These are phyloP conservation scores for Syzygium jambos DNA, from an alignment of 345 rosid genomes.

Conservation along the genomic window DNA sequence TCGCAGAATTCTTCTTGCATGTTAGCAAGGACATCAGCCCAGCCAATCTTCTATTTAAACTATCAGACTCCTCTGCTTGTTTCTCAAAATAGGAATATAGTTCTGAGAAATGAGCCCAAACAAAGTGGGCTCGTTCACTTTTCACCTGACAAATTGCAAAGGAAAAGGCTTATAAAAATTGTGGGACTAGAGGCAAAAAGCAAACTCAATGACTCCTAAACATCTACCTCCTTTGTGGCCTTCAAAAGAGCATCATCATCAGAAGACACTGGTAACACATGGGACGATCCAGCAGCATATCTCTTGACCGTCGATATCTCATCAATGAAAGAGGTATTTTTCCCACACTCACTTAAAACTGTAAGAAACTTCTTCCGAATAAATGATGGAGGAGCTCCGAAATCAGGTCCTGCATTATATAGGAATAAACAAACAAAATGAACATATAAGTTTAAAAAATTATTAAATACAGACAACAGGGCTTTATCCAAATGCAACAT, in stretches of 20 bases:
- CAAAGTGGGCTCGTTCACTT: slow-evolving; percentile 55
- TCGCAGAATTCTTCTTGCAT: slow-evolving; percentile 37
- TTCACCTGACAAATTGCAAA: slow-evolving; percentile 39
- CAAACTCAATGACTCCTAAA: background rate
- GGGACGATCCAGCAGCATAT: slow-evolving; percentile 64
- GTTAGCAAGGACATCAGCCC: slow-evolving; percentile 75
- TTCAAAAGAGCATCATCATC: slow-evolving; percentile 76
- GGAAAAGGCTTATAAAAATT: background rate
- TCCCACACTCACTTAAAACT: slow-evolving; percentile 59
- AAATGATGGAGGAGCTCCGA: slow-evolving; percentile 68
- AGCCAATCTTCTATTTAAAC: slow-evolving; percentile 59
- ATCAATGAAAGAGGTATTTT: slow-evolving; percentile 68
- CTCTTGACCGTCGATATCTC: slow-evolving; percentile 57
- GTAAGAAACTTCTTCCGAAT: slow-evolving; percentile 57
- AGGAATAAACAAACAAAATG: background rate
- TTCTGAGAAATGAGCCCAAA: slow-evolving; percentile 92
- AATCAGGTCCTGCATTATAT: slow-evolving; percentile 69
- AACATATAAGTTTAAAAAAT: background rate
- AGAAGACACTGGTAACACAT: slow-evolving; percentile 70
- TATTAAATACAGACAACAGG: background rate
- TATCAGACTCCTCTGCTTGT: slow-evolving; percentile 53
- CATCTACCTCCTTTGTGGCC: slow-evolving; percentile 69
- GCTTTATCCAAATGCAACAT: background rate
- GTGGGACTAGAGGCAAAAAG: background rate
- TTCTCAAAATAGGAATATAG: slow-evolving; percentile 53